Percentiles rank a stretch among this genome's conserved stretches.
phyloP scores from a whole-genome alignment of 306 rosid genomes.

The Ammopiptanthus mongolicus region DNA sequence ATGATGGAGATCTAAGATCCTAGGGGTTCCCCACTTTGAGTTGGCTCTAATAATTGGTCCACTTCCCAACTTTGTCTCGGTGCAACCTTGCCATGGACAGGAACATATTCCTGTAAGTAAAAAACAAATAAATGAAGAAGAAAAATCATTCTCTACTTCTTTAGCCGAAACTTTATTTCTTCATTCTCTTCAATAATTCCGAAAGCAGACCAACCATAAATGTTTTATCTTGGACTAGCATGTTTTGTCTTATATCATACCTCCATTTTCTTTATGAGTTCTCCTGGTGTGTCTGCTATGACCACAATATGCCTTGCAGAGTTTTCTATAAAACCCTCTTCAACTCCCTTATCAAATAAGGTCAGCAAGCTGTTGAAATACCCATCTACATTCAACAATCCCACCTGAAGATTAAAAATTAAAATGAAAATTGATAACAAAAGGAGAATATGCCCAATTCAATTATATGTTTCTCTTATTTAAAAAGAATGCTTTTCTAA shows the following conservation, averaged over 20 bases:
- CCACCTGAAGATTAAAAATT: conserved; percentile 45
- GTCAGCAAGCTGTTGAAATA: conserved; percentile 55
- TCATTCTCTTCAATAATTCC: conserved; percentile 28
- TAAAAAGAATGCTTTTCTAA: no score
- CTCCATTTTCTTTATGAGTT: conserved; percentile 59
- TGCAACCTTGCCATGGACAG: conserved; percentile 53
- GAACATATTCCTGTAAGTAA: conserved; percentile 43
- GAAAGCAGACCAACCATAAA: not conserved
- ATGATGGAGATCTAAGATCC: conserved; percentile 37
- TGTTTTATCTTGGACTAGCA: conserved; percentile 3
- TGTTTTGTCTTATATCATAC: conserved; percentile 23
- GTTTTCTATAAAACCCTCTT: conserved; percentile 59
- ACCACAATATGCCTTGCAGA: conserved; percentile 61
- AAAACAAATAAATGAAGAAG: conserved; percentile 8
- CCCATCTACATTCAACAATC: conserved; percentile 64
- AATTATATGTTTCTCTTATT: not conserved
- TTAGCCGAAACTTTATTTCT: conserved; percentile 5
- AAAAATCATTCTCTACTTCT: conserved; percentile 6
- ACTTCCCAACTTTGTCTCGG: conserved; percentile 53
- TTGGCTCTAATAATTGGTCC: conserved; percentile 39
- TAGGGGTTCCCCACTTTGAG: conserved; percentile 33
- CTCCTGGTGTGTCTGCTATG: conserved; percentile 48
- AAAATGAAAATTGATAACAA: not conserved
- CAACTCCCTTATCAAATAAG: conserved; percentile 68
- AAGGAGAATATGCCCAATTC: not conserved